Base-by-base conservation (phyloP, 768 basidiomycete genomes). In the Trametes villosa region DNA sequence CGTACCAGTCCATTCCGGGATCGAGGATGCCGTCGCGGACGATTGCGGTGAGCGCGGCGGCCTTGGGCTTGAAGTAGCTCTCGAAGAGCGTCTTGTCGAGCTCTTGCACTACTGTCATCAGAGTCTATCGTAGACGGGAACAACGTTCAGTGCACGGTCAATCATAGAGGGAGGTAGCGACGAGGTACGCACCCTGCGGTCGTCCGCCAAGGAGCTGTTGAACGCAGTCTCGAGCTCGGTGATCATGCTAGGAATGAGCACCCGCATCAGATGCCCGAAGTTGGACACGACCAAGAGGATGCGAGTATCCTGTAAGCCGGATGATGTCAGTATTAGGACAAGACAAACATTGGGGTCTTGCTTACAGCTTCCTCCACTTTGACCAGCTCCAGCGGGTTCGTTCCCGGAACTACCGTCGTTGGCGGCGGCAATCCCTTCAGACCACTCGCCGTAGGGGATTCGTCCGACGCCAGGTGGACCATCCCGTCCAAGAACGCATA, bases 81-180 rank as follows among this genome's bases (percentile, higher is more conserved):
- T 93, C 87, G 69, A 98, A 98, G 30, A 99, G 79, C 41, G 86
- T 91, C 74, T 86, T 87, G 77, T 98, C 96, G 42, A 98, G 83
- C 68, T 92, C 88, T 66, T 85, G 83, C 18, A 94, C 86, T 15
- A 92, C 89, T 38, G 86, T 86, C 74, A 86, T 78, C 57, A 98
- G 75, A 3, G 87, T 86, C 87, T 94, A 55, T 15, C 8, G 26
- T 15, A 11, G 30, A 15, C 33, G 46, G n/a, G n/a, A n/a, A n/a
- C n/a, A n/a, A 31, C 46, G 18, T 18, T 48, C 46, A 48, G 29
- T 27, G 11, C 13, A 4, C 18, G 31, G 30, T 3, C 5, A 7
- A 53, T n/a, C 18, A 33, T 12, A 15, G 22, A 30, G 24, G 9
- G 20, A 27, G 34, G 30, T 22, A 9, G 33, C 20, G 54, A 18